These are phyloP conservation scores for Gnomoniopsis smithogilvyi DNA, from an alignment of 2,329 filamentous ascomycete species.

Conservation along the genomic window DNA sequence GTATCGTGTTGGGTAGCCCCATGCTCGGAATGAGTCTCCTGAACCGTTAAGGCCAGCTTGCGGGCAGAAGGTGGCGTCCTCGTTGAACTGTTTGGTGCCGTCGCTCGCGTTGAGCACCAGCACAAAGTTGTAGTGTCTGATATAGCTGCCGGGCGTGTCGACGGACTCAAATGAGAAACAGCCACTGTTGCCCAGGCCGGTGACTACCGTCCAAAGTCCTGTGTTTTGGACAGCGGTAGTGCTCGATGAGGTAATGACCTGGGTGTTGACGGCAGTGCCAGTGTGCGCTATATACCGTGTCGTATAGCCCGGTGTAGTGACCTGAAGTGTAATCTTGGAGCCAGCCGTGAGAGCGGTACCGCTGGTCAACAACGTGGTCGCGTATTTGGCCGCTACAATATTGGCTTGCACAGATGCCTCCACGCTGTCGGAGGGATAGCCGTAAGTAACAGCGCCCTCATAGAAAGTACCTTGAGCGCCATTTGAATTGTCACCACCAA, in stretches of 20 bases:
- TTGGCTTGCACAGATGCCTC: conserved; percentile 58
- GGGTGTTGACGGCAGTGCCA: conserved; percentile 48
- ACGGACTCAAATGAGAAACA: conserved; percentile 61
- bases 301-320: conserved; percentile 51
- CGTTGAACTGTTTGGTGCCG: conserved; percentile 51
- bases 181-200: conserved; percentile 52
- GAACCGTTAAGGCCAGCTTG: conserved; percentile 47
- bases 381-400: conserved; percentile 58
- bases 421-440: conserved; percentile 57
- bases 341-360: conserved; percentile 45
- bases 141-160: conserved; percentile 55
- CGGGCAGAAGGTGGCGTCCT: conserved; percentile 63
- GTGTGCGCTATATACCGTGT: conserved; percentile 52
- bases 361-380: conserved; percentile 42
- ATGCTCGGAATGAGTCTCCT: conserved; percentile 52
- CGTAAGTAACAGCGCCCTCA: conserved; percentile 62
- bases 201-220: conserved; percentile 50
- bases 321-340: conserved; percentile 44
- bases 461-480: conserved; percentile 61
- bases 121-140: conserved; percentile 53
- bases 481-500: conserved; percentile 64
- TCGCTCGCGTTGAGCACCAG: conserved; percentile 50
- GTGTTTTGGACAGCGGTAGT: conserved; percentile 45
- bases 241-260: conserved; percentile 51
- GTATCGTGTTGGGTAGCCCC: conserved; percentile 58